Conservation (phyloP, 306 rosid species). For the Begonia peltatifolia region DNA sequence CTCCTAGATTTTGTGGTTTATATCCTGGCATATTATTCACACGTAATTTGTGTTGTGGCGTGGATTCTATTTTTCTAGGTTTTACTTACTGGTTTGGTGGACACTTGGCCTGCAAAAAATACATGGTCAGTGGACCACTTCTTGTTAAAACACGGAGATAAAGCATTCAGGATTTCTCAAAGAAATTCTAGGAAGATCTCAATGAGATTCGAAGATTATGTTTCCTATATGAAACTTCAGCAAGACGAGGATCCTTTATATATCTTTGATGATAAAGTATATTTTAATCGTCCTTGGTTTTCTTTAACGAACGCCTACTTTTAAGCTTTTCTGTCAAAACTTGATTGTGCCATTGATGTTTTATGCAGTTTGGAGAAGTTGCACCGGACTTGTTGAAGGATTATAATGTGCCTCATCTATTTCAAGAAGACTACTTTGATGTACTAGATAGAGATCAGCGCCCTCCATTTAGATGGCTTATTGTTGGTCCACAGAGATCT, state of each 20-base stretch:
- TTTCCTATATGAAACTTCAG: slow-evolving; percentile 62
- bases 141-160: slow-evolving; percentile 52
- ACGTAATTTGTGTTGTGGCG: slow-evolving; percentile 5
- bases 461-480: slow-evolving; percentile 93
- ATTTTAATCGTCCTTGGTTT: background rate
- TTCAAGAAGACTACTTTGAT: slow-evolving; percentile 84
- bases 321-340: too few relatives aligned
- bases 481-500: slow-evolving; percentile 94
- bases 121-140: slow-evolving; percentile 73
- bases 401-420: slow-evolving; percentile 74
- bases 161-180: slow-evolving; percentile 74
- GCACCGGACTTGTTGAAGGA: slow-evolving; percentile 78
- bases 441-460: slow-evolving; percentile 60
- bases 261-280: slow-evolving; percentile 91
- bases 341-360: background rate
- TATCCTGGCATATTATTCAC: background rate
- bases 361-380: slow-evolving; percentile 78
- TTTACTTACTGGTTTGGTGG: slow-evolving; percentile 62
- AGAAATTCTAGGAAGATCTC: slow-evolving; percentile 43
- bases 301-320: too few relatives aligned
- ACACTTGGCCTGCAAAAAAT: slow-evolving; percentile 78
- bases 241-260: slow-evolving; percentile 94
- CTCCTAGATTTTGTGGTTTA: too few relatives aligned
- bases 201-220: slow-evolving; percentile 81
- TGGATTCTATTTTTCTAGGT: slow-evolving; percentile 40